Conservation (phyloP, 108 stramenopile species). For the Skeletonema costatum region DNA sequence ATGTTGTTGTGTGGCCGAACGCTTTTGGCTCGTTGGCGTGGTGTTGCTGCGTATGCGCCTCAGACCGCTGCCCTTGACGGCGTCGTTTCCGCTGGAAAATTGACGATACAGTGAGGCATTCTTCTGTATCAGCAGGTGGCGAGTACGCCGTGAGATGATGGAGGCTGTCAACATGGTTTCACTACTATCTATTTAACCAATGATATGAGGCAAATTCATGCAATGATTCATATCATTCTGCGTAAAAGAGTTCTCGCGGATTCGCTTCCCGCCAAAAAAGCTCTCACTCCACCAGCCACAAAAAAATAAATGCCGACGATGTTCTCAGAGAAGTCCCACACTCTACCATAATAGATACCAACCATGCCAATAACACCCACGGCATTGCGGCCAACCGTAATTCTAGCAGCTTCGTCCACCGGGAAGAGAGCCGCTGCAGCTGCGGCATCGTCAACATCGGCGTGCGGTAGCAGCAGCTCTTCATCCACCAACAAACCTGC, state of each 20-base stretch:
- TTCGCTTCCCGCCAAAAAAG: background rate
- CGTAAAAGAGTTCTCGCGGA: no score
- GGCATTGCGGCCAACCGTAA: background rate
- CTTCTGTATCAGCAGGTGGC: background rate
- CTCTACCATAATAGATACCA: background rate
- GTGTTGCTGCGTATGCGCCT: background rate
- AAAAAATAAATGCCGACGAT: background rate
- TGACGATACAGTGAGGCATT: background rate
- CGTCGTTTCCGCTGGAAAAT: background rate
- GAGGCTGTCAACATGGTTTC: background rate
- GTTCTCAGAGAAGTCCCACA: background rate
- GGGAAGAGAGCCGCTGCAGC: background rate
- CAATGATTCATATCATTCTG: no score
- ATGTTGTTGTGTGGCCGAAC: slow-evolving; percentile 4
- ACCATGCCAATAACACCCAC: background rate
- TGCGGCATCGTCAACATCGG: background rate
- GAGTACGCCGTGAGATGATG: background rate
- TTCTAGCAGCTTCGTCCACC: background rate
- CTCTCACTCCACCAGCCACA: background rate
- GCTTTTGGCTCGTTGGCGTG: background rate
- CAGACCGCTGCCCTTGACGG: background rate
- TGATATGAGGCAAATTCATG: background rate
- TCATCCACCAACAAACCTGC: background rate
- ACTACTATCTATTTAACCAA: background rate
- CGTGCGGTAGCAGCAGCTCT: background rate